Evolutionary conservation across 2,329 filamentous ascomycete genomes (phyloP).

Genomic region (Orbilia javanica): DNA sequence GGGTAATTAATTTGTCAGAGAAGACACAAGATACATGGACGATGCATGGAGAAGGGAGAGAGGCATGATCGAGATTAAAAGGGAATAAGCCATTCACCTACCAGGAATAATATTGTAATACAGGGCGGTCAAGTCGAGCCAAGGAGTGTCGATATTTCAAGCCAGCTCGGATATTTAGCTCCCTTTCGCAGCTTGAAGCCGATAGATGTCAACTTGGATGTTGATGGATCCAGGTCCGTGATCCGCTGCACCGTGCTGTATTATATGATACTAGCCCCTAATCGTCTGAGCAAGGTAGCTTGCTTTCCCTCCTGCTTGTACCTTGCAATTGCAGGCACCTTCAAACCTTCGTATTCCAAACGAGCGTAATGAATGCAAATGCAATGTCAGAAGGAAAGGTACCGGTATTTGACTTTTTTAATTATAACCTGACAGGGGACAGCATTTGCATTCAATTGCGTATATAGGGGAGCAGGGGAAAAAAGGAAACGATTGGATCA

Average conservation of each 20-base stretch:
- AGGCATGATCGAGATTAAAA: background rate
- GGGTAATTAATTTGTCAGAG: slow-evolving; percentile 27
- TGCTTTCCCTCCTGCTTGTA: too few species aligned
- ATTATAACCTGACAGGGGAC: background rate
- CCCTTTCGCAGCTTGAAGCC: slow-evolving; percentile 26
- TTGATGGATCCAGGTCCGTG: background rate
- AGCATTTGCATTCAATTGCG: background rate
- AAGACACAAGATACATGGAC: slow-evolving; percentile 11
- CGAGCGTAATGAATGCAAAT: background rate
- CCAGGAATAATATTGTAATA: too few species aligned
- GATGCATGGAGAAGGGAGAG: slow-evolving; percentile 8
- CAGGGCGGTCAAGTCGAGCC: background rate
- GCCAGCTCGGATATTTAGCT: slow-evolving; percentile 29
- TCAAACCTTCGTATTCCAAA: slow-evolving; percentile 13
- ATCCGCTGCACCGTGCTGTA: background rate
- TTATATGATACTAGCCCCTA: slow-evolving; percentile 3
- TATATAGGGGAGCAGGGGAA: background rate
- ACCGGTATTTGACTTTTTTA: slow-evolving; percentile 10
- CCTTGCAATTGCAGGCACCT: background rate
- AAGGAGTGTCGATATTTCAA: background rate
- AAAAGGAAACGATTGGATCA: background rate
- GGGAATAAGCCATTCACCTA: slow-evolving; percentile 4
- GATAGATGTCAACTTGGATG: background rate
- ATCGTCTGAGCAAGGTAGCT: background rate
- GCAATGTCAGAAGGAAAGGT: background rate